Evolutionary conservation across 108 stramenopile species (phyloP), one percentile per base, ranked within the genome.

Genomic region (Discostella stelligeroides): DNA sequence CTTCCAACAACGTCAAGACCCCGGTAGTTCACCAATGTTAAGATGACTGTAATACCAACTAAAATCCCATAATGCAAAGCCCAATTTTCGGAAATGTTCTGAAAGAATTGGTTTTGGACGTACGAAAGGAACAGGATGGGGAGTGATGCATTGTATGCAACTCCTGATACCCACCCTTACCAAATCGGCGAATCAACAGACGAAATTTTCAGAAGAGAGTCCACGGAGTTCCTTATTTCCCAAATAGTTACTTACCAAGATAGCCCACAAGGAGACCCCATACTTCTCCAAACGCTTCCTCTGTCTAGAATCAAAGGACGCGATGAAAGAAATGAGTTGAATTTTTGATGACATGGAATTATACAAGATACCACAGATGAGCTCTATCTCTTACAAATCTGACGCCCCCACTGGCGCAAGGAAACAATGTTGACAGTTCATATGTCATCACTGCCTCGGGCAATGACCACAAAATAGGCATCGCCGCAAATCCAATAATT

Each of bases 361-460:
- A 25, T 4, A 43, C 23, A 28, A 25, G n/a, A 8, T 20, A 1
- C 1, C 17, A 27, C 17, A 46, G n/a, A n/a, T n/a, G n/a, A n/a
- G n/a, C n/a, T n/a, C n/a, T n/a, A n/a, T n/a, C n/a, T 23, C 62
- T 63, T 6, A 97, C 92, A 94, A 96, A 98, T 2, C 94, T 90
- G 7, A 96, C 92, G 43, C 85, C 91, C 7, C 95, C 98, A 7
- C 86, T 83, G 12, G 94, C 84, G 29, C 96, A 95, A n/a, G 95
- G 94, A 71, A 92, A 97, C n/a, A 92, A 68, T 4, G 87, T 72
- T 20, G 89, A 88, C 39, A 97, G 69, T 67, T 97, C 95, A 27
- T 93, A 92, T 11, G 97, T 97, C 55, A 98, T 87, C 40, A 94
- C 66, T 2, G 92, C 91, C 69, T 98, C 98, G n/a, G 93, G 96